Percentiles rank a stretch among this genome's conserved stretches.
Evolutionary conservation across 116 monocot genomes (phyloP).

Genomic region (Papilionanthe hybrid): DNA sequence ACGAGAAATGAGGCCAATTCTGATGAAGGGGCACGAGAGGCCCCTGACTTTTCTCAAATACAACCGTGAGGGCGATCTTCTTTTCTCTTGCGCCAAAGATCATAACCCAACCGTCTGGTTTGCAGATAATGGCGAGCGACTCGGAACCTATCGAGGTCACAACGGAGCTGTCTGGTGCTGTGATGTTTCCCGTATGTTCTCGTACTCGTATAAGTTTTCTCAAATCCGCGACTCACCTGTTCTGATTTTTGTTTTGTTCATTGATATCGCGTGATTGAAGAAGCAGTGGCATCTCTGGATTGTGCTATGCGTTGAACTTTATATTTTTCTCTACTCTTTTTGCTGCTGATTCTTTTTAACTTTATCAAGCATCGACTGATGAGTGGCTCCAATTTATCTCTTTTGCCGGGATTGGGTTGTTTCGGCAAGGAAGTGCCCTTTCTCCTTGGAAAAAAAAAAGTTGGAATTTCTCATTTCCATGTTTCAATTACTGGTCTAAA

Average conservation of each 20-base stretch:
- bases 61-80: conserved; percentile 91
- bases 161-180: conserved; percentile 99
- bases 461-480: neutral
- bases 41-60: conserved; percentile 91
- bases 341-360: too few species aligned
- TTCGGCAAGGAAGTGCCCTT: too few species aligned
- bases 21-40: conserved; percentile 99
- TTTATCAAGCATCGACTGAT: too few species aligned
- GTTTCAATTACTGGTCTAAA: too few species aligned
- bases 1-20: conserved; percentile 81
- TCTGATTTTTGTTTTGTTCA: neutral
- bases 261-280: neutral
- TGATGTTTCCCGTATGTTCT: conserved; percentile 73
- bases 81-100: conserved; percentile 99
- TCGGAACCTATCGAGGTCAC: conserved; percentile 89
- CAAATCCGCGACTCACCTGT: neutral
- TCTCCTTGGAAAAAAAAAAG: too few species aligned
- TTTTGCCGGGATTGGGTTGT: too few species aligned
- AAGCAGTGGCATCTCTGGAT: neutral
- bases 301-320: too few species aligned
- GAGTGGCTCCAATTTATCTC: too few species aligned
- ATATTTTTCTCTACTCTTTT: too few species aligned
- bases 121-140: conserved; percentile 90
- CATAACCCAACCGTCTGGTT: conserved; percentile 93
- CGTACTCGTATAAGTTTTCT: neutral